Evolutionary conservation across 176 grass and related monocot species (phyloP).

Genomic region (Juncus inflexus): DNA sequence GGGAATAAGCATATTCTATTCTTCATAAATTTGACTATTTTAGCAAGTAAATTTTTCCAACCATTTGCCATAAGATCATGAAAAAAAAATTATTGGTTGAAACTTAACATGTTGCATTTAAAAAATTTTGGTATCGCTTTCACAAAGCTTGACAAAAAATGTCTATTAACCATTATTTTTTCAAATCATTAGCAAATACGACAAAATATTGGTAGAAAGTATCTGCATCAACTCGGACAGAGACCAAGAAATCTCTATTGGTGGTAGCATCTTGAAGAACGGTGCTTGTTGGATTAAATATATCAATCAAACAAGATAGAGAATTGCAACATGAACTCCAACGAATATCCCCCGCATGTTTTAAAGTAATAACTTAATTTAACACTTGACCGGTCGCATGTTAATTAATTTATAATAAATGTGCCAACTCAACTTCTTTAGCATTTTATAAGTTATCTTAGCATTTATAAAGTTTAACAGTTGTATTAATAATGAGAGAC

Average conservation of each 20-base stretch:
- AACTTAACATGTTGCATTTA: not conserved
- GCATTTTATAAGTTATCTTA: too few species aligned
- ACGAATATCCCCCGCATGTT: too few species aligned
- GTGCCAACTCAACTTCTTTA: too few species aligned
- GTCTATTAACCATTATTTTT: not conserved
- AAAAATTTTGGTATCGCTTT: not conserved
- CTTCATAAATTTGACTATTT: not conserved
- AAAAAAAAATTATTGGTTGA: not conserved
- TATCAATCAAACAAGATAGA: not conserved
- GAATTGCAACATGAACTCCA: not conserved
- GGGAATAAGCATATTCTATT: not conserved
- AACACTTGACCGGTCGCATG: too few species aligned
- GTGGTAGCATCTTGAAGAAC: constrained; percentile 4
- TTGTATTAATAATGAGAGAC: too few species aligned
- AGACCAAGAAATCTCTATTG: not conserved
- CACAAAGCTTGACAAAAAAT: not conserved
- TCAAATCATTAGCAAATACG: not conserved
- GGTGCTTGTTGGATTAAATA: not conserved
- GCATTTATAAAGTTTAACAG: too few species aligned
- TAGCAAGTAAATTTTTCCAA: not conserved
- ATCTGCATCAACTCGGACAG: not conserved
- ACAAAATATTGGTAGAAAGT: not conserved
- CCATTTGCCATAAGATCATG: too few species aligned
- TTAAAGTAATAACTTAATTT: too few species aligned
- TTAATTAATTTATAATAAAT: too few species aligned